Evolutionary conservation across 768 basidiomycete species (phyloP).

Genomic region (Leccinum olivaceopallidum): DNA sequence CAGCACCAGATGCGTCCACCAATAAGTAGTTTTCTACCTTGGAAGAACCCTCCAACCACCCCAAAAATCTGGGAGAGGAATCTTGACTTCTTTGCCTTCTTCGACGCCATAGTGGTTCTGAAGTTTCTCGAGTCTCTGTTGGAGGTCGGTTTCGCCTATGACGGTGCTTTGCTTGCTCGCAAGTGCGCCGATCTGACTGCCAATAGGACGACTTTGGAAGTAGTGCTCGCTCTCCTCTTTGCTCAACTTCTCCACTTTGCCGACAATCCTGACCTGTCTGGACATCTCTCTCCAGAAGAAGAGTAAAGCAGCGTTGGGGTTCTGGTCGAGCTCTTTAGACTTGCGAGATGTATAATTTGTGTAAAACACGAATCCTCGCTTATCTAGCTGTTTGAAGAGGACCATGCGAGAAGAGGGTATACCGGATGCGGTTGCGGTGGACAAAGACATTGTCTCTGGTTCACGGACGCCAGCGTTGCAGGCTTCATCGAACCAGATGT

Average conservation of each 20-base stretch:
- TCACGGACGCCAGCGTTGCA: constrained; percentile 63
- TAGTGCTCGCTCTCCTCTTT: constrained; percentile 79
- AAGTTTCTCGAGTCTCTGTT: constrained; percentile 56
- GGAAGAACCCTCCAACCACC: constrained; percentile 97
- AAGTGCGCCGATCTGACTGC: constrained; percentile 89
- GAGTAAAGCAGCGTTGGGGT: constrained; percentile 78
- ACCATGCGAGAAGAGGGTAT: constrained; percentile 89
- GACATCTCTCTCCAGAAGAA: constrained; percentile 93
- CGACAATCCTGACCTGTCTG: constrained; percentile 80
- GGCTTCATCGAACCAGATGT: constrained; percentile 78
- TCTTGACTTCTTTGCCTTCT: constrained; percentile 39
- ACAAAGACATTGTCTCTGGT: constrained; percentile 88
- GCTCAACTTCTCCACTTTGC: constrained; percentile 77
- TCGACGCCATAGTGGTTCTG: constrained; percentile 57
- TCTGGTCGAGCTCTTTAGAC: constrained; percentile 72
- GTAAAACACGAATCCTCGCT: constrained; percentile 90
- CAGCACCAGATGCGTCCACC: not conserved
- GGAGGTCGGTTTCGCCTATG: constrained; percentile 72
- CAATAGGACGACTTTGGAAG: constrained; percentile 78
- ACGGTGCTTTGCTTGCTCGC: constrained; percentile 86
- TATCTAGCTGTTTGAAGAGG: constrained; percentile 88
- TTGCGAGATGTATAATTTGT: constrained; percentile 97
- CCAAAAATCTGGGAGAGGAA: constrained; percentile 91
- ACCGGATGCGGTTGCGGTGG: constrained; percentile 67
- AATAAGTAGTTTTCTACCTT: constrained; percentile 43